These are phyloP conservation scores for Backusella parvicylindrica DNA, from an alignment of 192 early-diverging fungal genomes.

Conservation along the genomic window DNA sequence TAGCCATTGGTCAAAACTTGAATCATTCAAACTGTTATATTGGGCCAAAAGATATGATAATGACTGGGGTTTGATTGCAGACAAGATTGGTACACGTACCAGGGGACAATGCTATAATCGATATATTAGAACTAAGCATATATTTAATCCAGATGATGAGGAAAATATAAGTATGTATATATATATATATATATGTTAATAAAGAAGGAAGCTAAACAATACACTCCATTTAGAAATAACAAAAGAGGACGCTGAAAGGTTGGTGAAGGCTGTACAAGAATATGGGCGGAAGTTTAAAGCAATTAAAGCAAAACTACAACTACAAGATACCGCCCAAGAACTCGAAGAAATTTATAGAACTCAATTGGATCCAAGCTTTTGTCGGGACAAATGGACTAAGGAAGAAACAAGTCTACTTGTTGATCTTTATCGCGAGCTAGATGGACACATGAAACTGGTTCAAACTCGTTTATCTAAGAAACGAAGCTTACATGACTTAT, in stretches of 20 bases:
- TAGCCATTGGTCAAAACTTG: background rate
- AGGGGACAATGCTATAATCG: background rate
- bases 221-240: background rate
- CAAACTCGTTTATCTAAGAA: background rate
- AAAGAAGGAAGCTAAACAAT: background rate
- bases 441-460: slow-evolving; percentile 6
- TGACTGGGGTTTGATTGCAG: background rate
- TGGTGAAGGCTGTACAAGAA: background rate
- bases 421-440: background rate
- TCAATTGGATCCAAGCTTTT: slow-evolving; percentile 1
- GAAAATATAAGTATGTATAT: background rate
- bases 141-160: background rate
- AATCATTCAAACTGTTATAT: background rate
- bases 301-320: background rate
- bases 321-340: background rate
- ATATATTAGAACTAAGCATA: background rate
- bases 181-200: background rate
- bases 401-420: background rate
- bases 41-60: background rate
- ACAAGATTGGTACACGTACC: background rate
- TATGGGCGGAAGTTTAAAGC: background rate
- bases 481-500: background rate
- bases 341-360: background rate
- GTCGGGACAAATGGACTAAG: background rate
- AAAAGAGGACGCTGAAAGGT: background rate